Percentiles rank a stretch among this genome's conserved stretches.
These are phyloP conservation scores for Claviceps lovelessii DNA, from an alignment of 2,329 filamentous ascomycete species.

Conservation along the genomic window DNA sequence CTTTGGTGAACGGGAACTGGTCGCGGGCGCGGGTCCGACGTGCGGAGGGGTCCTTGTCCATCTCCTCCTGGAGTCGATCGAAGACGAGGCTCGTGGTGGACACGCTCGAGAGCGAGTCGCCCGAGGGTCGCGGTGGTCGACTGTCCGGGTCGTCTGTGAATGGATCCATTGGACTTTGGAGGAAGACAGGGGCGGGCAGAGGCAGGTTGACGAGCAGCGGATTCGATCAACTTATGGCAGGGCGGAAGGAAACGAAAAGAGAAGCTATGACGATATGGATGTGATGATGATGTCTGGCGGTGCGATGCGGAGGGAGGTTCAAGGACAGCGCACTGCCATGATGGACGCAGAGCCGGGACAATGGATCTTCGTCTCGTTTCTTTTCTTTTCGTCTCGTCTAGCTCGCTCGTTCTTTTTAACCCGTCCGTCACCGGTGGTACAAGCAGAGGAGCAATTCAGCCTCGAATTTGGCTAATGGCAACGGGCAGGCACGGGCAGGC, in stretches of 20 bases:
- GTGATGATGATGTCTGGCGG: not conserved
- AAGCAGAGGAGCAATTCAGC: not conserved
- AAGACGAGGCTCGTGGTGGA: constrained; percentile 75
- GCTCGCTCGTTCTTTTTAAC: not conserved
- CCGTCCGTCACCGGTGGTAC: not conserved
- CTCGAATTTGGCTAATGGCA: too few species aligned
- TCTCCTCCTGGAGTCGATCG: constrained; percentile 53
- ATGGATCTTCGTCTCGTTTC: not conserved
- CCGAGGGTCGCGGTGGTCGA: constrained; percentile 22
- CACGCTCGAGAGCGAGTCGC: constrained; percentile 56
- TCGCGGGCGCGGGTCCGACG: constrained; percentile 9
- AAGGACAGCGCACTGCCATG: not conserved
- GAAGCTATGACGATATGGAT: not conserved
- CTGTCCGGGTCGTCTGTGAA: constrained; percentile 8
- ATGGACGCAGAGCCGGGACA: not conserved
- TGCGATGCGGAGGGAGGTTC: not conserved
- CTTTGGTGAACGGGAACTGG: constrained; percentile 19
- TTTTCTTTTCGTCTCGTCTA: not conserved
- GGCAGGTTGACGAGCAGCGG: too few species aligned
- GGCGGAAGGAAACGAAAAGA: too few species aligned
- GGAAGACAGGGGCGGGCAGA: not conserved
- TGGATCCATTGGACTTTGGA: constrained; percentile 2
- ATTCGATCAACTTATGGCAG: not conserved
- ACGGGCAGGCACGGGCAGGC: too few species aligned
- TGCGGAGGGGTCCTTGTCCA: constrained; percentile 17